A percentile compares a stretch with the other conserved stretches of the same genome.
Conservation (phyloP, 345 rosid genomes). For the Rubroshorea leprosula region DNA sequence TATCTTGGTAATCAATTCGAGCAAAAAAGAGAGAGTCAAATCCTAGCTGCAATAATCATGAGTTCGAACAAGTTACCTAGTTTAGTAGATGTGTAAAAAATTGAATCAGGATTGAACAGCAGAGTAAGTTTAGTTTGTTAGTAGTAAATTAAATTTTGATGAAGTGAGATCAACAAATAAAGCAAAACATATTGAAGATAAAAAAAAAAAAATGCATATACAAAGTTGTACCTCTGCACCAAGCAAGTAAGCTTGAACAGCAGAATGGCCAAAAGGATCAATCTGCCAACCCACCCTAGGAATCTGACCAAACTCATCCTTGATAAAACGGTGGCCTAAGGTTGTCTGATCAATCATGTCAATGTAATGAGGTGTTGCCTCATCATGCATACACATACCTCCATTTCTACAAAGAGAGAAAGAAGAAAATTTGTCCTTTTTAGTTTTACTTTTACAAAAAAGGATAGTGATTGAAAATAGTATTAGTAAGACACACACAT, state of each 20-base stretch:
- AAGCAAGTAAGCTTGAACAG: constrained; percentile 88
- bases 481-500: constrained; percentile 34
- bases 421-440: not conserved
- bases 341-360: constrained; percentile 97
- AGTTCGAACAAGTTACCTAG: not conserved
- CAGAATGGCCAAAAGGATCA: constrained; percentile 95
- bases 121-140: constrained; percentile 1
- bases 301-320: constrained; percentile 64
- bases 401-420: constrained; percentile 56
- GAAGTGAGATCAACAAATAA: too few species aligned
- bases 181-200: too few species aligned
- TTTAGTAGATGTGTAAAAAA: not conserved
- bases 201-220: not conserved
- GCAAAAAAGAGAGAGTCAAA: constrained; percentile 92
- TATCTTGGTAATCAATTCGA: constrained; percentile 92
- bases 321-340: constrained; percentile 75
- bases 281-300: constrained; percentile 99
- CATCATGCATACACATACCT: constrained; percentile 94
- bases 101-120: not conserved
- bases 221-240: constrained; percentile 77
- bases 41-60: constrained; percentile 60
- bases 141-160: too few species aligned
- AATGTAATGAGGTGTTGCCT: constrained; percentile 84
- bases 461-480: not conserved
- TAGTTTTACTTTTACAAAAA: constrained; percentile 6